Evolutionary conservation across 139 green algal genomes (phyloP), one percentile per base, ranked within the genome.

Genomic region (Tetraselmis striata): DNA sequence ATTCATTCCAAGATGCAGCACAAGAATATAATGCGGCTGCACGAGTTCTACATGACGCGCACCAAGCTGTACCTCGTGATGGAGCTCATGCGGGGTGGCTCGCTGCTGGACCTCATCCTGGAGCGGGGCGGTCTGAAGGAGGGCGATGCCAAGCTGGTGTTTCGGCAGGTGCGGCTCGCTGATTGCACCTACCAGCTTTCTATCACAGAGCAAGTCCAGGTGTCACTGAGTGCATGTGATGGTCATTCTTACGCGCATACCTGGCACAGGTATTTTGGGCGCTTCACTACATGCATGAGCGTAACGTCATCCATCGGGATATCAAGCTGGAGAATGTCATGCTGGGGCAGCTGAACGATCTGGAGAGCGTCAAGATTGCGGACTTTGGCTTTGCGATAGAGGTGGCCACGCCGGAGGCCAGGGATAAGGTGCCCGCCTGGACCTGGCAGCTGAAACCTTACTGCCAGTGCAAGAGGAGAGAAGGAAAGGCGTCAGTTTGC

Each of bases 21-120:
- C 59, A 23, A 26, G 23, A 86, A 86, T 77, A 31, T 78, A 79
- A 79, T 86, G 1, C 27, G 77, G 31, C 77, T 86, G 67, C n/a
- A 77, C 23, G 79, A 79, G 26, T 67, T 80, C n/a, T 86, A 81
- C 83, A 30, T 81, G 22, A 81, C 59, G n/a, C 32, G 58, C 1
- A 77, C 31, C 23, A 83, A 87, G 75, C 29, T 87, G 32, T 84
- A 79, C 76, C 77, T 87, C 27, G 67, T 84, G 27, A 81, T 27
- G 24, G 84, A 87, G 76, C 59, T 87, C 1, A 76, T 82, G 78
- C 31, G 28, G 2, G 79, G 45, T 67, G 45, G 45, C 45, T 67
- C 45, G 11, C 18, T 67, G 45, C 45, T 67, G 18, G 45, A 67
- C 45, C 45, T 67, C 45, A 67, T 67, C 45, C 45, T 67, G 45